A percentile compares a stretch with the other conserved stretches of the same genome.
These are phyloP conservation scores for Pythium vanterpoolii DNA, from an alignment of 352 stramenopile species.

Conservation along the genomic window DNA sequence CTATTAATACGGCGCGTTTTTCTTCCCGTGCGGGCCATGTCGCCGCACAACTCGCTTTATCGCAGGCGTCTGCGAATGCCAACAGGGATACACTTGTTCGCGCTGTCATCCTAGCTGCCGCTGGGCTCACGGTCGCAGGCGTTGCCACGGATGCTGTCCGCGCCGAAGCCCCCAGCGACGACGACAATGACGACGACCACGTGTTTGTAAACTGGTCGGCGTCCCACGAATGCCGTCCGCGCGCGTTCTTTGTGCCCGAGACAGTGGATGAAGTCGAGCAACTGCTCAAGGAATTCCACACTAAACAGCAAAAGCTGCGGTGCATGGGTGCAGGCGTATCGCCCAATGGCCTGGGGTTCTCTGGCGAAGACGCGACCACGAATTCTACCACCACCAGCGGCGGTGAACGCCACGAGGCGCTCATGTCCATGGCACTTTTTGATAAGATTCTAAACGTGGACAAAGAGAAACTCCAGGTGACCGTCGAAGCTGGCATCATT, in stretches of 20 bases:
- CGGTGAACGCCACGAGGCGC: constrained; percentile 40
- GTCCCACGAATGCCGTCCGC: constrained; percentile 68
- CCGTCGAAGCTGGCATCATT: constrained; percentile 81
- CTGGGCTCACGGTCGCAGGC: constrained; percentile 6
- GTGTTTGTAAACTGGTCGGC: constrained; percentile 83
- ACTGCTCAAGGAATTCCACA: constrained; percentile 56
- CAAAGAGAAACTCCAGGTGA: constrained; percentile 87
- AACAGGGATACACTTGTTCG: background rate
- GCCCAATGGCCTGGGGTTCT: constrained; percentile 96
- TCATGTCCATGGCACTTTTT: constrained; percentile 93
- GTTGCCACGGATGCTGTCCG: background rate
- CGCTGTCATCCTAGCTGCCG: background rate
- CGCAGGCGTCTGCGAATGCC: background rate
- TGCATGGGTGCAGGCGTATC: constrained; percentile 95
- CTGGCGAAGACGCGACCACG: constrained; percentile 26
- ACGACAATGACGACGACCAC: constrained; percentile 40
- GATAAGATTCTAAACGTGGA: constrained; percentile 25
- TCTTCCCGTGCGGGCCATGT: background rate
- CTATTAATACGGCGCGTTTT: background rate
- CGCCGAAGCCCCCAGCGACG: constrained; percentile 4
- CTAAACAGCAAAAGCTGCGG: constrained; percentile 79
- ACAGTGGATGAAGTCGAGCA: constrained; percentile 65
- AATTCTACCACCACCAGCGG: too few relatives aligned
- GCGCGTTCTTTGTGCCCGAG: constrained; percentile 67
- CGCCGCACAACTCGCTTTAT: background rate